phyloP scores from a whole-genome alignment of 768 basidiomycete genomes.

The Russula emetica region DNA sequence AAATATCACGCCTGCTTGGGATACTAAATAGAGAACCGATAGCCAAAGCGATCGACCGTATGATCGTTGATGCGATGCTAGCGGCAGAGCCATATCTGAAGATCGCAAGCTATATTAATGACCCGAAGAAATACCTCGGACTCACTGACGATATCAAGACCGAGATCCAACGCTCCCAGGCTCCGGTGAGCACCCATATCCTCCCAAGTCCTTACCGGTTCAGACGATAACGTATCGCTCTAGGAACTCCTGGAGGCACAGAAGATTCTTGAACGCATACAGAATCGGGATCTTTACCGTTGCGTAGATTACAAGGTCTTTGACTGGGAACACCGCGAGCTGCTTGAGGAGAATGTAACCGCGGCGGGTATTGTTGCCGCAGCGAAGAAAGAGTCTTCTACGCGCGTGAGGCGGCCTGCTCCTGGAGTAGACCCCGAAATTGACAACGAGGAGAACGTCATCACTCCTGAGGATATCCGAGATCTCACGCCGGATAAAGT shows the following conservation, averaged over 20 bases:
- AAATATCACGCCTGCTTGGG: neutral
- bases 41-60: constrained; percentile 78
- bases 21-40: neutral
- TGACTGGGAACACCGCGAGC: constrained; percentile 33
- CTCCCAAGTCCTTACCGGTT: neutral
- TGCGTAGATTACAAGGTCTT: constrained; percentile 62
- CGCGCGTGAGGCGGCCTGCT: neutral
- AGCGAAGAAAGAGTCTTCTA: constrained; percentile 29
- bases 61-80: constrained; percentile 75
- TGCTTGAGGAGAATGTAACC: constrained; percentile 36
- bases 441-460: constrained; percentile 19
- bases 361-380: constrained; percentile 36
- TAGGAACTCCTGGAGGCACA: constrained; percentile 60
- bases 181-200: constrained; percentile 40
- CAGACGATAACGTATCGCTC: neutral
- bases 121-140: constrained; percentile 57
- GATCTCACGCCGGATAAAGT: constrained; percentile 48
- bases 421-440: constrained; percentile 1
- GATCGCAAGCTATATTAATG: constrained; percentile 51
- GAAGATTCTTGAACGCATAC: constrained; percentile 58
- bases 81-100: constrained; percentile 61
- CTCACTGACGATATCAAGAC: constrained; percentile 67
- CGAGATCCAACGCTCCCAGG: constrained; percentile 51
- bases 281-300: constrained; percentile 61
- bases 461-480: constrained; percentile 31